Evolutionary conservation across 345 rosid genomes (phyloP).

Genomic region (Aegle marmelos): DNA sequence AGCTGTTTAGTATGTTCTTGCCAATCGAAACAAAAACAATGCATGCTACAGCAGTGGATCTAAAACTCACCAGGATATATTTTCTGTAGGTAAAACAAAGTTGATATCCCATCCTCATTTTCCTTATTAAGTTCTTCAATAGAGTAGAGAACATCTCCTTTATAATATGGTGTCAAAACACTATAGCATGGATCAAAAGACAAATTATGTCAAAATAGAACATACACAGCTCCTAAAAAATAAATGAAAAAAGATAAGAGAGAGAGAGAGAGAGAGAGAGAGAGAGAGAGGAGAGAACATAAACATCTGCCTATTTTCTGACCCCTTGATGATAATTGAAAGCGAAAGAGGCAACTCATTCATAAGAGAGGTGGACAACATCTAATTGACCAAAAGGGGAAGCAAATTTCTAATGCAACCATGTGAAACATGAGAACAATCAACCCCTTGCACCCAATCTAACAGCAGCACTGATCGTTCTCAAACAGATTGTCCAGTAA

Average conservation of each 20-base stretch:
- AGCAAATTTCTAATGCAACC: background rate
- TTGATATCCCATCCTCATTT: slow-evolving; percentile 93
- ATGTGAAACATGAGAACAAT: background rate
- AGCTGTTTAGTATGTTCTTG: slow-evolving; percentile 14
- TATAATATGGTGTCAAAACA: slow-evolving; percentile 89
- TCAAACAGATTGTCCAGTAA: background rate
- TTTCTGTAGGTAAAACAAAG: slow-evolving; percentile 73
- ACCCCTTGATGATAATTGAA: background rate
- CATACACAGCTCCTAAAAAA: background rate
- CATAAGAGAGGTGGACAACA: background rate
- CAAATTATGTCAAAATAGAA: slow-evolving; percentile 24
- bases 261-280: background rate
- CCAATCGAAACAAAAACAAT: slow-evolving; percentile 4
- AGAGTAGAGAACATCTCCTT: slow-evolving; percentile 85
- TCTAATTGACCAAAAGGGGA: background rate
- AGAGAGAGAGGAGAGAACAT: background rate
- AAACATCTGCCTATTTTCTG: background rate
- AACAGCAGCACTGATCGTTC: background rate
- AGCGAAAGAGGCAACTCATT: background rate
- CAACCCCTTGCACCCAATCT: background rate
- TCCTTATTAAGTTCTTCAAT: slow-evolving; percentile 69
- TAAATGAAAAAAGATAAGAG: background rate
- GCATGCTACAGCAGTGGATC: slow-evolving; percentile 6
- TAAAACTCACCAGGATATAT: slow-evolving; percentile 81
- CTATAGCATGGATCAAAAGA: slow-evolving; percentile 36